Base-by-base conservation (phyloP, 345 rosid species). In the Populus pruinosa region DNA sequence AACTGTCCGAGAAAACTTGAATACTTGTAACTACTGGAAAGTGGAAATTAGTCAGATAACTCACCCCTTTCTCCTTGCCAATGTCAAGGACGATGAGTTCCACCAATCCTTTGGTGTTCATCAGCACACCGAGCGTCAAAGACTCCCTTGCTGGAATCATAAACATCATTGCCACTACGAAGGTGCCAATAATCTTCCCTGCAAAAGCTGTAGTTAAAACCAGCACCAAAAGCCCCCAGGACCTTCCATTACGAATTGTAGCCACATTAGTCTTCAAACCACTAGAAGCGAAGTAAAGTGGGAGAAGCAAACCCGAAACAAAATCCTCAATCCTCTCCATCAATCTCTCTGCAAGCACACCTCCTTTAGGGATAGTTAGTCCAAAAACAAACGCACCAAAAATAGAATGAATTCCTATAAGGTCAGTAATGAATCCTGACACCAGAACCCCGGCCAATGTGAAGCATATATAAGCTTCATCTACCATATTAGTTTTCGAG, bases 81-180 rank as follows among this genome's bases (percentile, higher is more conserved):
- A 90, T 88, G 79, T 90, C 88, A 12, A 88, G 89, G 50, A 88
- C 93, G 21, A 86, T 86, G 23, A 86, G 83, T 39, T 86, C 86
- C 35, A 86, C 86, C 47, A 90, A 76, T 17, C 91, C 93, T 81
- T 89, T 90, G 1, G 92, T 89, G 77, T 90, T 89, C 94, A 90
- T 90, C 72, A 90, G 79, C 8, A 90, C 70, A 2, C 90, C 93
- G 25, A 90, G 88, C 17, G 87, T 80, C 78, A 85, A 29, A 16
- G 93, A 83, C 73, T 90, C 93, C 64, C 89, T 84, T 2, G 76
- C 77, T 17, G 90, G 88, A 38, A 88, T 81, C 81, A 71, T 85
- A 72, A 84, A 84, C 77, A 88, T 25, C 85, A 88, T 31, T 1
- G 89, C 80, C 69, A 80, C 84, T 53, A 72, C 76, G 36, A 88